A percentile compares a stretch with the other conserved stretches of the same genome.
These are phyloP conservation scores for Taiozyma sp. DNA, from an alignment of 1,139 yeast species.

Conservation along the genomic window DNA sequence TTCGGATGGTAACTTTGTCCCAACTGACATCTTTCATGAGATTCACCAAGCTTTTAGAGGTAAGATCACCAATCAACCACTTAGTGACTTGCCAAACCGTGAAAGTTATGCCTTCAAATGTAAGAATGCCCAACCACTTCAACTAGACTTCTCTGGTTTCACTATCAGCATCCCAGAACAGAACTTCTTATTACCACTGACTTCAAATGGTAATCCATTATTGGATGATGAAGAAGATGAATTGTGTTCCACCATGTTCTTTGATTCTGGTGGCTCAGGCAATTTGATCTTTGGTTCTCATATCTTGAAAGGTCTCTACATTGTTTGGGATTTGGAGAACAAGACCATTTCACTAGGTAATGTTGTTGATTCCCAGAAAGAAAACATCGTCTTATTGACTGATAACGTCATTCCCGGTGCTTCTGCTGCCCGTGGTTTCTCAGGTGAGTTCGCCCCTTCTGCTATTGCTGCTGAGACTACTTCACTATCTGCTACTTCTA, in stretches of 20 bases:
- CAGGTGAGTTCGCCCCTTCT: neutral
- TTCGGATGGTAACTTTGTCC: conserved; percentile 7
- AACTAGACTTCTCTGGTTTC: conserved; percentile 15
- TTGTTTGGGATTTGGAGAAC: conserved; percentile 49
- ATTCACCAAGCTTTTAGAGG: conserved; percentile 16
- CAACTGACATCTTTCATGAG: conserved; percentile 8
- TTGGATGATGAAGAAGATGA: conserved; percentile 13
- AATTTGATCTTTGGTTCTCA: conserved; percentile 40
- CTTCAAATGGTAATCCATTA: conserved; percentile 2
- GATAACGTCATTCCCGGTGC: conserved; percentile 14
- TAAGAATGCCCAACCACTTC: conserved; percentile 11
- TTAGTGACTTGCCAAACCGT: conserved; percentile 1
- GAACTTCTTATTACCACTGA: conserved; percentile 8
- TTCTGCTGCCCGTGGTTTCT: conserved; percentile 5
- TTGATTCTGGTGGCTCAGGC: neutral
- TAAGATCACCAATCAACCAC: conserved; percentile 1
- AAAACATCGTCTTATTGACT: conserved; percentile 14
- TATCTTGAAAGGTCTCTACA: conserved; percentile 43
- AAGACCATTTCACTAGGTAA: conserved; percentile 46
- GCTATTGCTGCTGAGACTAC: conserved; percentile 1
- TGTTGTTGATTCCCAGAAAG: conserved; percentile 21
- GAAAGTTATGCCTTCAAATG: conserved; percentile 16
- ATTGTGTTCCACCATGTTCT: conserved; percentile 13
- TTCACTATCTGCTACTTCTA: conserved; percentile 5
- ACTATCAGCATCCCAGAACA: conserved; percentile 8